These are phyloP conservation scores for Carpinus fangiana DNA, from an alignment of 306 rosid genomes.

Conservation along the genomic window DNA sequence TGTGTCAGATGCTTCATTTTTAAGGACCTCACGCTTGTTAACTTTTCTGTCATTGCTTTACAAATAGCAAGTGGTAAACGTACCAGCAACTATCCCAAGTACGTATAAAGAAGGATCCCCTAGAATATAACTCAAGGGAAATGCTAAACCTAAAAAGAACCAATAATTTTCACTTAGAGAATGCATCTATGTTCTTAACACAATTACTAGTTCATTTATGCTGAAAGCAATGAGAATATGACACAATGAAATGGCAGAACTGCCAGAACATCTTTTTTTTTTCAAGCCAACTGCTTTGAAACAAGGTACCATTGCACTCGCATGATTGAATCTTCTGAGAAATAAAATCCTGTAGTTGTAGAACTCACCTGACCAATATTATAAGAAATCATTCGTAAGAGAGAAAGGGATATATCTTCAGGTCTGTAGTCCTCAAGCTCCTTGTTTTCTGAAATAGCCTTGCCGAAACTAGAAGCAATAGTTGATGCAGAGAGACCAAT, in stretches of 20 bases:
- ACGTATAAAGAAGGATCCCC: not conserved
- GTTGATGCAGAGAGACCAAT: constrained; percentile 97
- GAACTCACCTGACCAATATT: constrained; percentile 95
- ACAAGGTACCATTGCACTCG: not conserved
- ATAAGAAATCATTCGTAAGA: constrained; percentile 95
- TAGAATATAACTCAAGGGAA: not conserved
- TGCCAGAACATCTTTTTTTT: not conserved
- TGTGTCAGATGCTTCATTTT: not conserved
- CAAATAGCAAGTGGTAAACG: not conserved
- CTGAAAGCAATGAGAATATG: not conserved
- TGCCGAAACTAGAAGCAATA: constrained; percentile 98
- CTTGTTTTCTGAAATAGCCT: constrained; percentile 82
- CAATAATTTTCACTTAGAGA: not conserved
- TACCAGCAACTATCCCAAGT: not conserved
- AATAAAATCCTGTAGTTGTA: constrained; percentile 14
- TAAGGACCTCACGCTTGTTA: not conserved
- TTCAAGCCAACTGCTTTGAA: not conserved
- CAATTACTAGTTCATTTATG: not conserved
- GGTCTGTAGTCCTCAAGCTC: constrained; percentile 95
- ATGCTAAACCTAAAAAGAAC: not conserved
- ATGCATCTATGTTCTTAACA: not conserved
- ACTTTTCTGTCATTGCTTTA: not conserved
- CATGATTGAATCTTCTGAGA: not conserved
- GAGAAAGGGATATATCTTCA: constrained; percentile 96
- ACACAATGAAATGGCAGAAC: not conserved